Evolutionary conservation across 108 stramenopile genomes (phyloP).

Genomic region (Cyclotella atomus): DNA sequence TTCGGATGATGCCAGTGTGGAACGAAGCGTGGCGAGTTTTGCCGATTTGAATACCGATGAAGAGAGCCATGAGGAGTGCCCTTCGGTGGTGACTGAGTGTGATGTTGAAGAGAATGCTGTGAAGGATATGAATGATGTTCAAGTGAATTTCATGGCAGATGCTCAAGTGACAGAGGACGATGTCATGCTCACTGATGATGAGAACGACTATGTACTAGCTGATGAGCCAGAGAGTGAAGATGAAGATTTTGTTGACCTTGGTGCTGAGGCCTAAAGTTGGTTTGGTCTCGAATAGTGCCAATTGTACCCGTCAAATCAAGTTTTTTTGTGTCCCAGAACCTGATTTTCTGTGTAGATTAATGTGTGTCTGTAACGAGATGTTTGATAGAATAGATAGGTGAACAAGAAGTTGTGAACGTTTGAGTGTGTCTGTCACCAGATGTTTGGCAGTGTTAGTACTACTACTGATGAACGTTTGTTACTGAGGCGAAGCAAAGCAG

Average conservation of each 20-base stretch:
- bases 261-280: neutral
- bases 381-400: too few species aligned
- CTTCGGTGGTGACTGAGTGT: constrained; percentile 1
- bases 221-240: neutral
- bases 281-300: neutral
- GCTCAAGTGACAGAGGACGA: neutral
- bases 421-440: too few species aligned
- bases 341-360: neutral
- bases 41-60: neutral
- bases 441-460: too few species aligned
- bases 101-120: neutral
- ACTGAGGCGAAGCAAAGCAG: too few species aligned
- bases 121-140: neutral
- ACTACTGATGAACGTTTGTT: too few species aligned
- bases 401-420: too few species aligned
- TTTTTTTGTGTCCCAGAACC: neutral
- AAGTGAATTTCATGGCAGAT: neutral
- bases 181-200: constrained; percentile 7
- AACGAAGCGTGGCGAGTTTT: constrained; percentile 8
- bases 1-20: neutral
- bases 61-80: neutral
- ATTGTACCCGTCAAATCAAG: neutral
- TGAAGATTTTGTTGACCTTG: constrained; percentile 4
- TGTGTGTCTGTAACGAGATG: neutral
- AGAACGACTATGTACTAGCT: constrained; percentile 5